These are phyloP conservation scores for Candida ascalaphidarum DNA, from an alignment of 805 yeast species.

Conservation along the genomic window DNA sequence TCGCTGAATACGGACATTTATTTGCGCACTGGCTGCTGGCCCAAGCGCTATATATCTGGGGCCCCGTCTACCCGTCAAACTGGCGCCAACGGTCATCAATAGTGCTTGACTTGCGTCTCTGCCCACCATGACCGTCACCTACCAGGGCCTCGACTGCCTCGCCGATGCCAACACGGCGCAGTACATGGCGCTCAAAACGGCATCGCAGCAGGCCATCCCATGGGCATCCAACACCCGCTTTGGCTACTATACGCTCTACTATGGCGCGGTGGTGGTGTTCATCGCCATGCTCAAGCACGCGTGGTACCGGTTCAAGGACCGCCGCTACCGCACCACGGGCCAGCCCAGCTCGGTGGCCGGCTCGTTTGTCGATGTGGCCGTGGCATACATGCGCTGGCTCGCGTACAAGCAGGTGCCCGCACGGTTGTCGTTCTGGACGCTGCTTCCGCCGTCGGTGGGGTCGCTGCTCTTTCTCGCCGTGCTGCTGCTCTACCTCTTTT, in stretches of 20 bases:
- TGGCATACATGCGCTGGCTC: conserved; percentile 24
- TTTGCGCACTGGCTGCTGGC: too few species aligned
- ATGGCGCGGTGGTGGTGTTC: conserved; percentile 27
- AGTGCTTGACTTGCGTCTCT: too few species aligned
- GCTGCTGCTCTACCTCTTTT: conserved; percentile 20
- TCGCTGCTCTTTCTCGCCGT: conserved; percentile 28
- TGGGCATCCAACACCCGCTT: conserved; percentile 19
- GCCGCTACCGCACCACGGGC: conserved; percentile 4
- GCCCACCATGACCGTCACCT: conserved; percentile 12
- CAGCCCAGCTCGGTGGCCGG: conserved; percentile 13
- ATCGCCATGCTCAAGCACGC: conserved; percentile 24
- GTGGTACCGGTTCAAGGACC: conserved; percentile 18
- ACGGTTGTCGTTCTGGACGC: conserved; percentile 12
- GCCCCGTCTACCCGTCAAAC: too few species aligned
- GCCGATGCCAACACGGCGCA: conserved; percentile 16
- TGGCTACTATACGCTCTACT: conserved; percentile 32
- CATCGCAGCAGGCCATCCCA: conserved; percentile 22
- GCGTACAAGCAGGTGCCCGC: conserved; percentile 26
- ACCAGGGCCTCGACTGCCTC: conserved; percentile 31
- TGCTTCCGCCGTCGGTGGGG: conserved; percentile 29
- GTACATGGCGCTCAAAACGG: conserved; percentile 10
- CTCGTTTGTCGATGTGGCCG: conserved; percentile 17
- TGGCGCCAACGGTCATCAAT: too few species aligned
- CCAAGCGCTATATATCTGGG: too few species aligned
- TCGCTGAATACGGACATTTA: too few species aligned